phyloP scores from a whole-genome alignment of 225 moss, liverwort and hornwort genomes.

The Rhytidiadelphus loreus region DNA sequence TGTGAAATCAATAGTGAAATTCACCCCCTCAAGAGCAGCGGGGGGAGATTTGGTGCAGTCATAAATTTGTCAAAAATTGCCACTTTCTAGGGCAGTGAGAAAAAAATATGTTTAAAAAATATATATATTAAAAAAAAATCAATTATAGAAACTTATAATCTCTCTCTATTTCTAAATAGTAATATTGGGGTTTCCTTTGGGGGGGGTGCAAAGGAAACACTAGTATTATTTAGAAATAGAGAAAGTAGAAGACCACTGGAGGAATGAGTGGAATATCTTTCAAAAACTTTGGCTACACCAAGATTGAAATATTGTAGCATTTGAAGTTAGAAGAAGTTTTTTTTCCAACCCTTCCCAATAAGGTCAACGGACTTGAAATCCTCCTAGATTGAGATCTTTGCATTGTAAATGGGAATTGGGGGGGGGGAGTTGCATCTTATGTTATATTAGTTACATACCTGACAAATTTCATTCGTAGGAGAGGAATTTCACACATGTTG shows the following conservation, averaged over 20 bases:
- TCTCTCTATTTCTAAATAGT: too few species aligned
- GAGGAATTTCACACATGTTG: rapidly evolving
- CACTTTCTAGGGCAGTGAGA: neutral
- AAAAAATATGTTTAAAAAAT: neutral
- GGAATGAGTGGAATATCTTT: too few species aligned
- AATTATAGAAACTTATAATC: too few species aligned
- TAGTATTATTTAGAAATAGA: too few species aligned
- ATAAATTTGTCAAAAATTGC: neutral
- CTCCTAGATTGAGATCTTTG: neutral
- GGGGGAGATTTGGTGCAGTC: neutral
- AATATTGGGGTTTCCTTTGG: too few species aligned
- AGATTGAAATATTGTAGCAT: neutral
- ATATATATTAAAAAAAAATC: neutral
- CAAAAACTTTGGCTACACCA: rapidly evolving
- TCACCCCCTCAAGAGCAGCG: neutral
- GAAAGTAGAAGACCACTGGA: neutral
- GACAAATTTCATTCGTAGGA: neutral
- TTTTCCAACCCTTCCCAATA: rapidly evolving
- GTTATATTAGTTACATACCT: too few species aligned
- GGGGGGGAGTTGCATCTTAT: rapidly evolving
- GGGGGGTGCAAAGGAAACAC: too few species aligned
- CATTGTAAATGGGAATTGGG: rapidly evolving
- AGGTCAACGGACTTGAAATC: neutral
- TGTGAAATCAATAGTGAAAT: neutral
- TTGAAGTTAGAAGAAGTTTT: neutral